Evolutionary conservation across 2,329 filamentous ascomycete genomes (phyloP).

Genomic region (Trichophyton verrucosum): DNA sequence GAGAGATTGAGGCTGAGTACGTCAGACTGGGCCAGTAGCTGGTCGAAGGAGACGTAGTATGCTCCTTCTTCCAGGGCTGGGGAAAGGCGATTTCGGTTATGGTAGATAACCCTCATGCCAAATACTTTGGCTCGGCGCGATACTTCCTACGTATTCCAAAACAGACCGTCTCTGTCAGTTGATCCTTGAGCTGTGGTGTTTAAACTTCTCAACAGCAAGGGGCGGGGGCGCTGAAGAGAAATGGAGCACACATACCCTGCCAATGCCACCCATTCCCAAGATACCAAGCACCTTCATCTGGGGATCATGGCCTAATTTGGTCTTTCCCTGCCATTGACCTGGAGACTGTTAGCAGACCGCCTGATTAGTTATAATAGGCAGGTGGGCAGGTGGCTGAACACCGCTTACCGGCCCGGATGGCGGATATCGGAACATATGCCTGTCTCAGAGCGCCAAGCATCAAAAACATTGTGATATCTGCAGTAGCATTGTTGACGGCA

Average conservation of each 20-base stretch:
- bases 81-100: conserved; percentile 33
- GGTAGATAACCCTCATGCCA: conserved; percentile 37
- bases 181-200: not conserved
- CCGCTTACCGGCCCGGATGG: conserved; percentile 29
- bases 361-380: not conserved
- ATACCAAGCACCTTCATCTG: conserved; percentile 36
- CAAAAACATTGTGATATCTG: conserved; percentile 36
- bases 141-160: conserved; percentile 28
- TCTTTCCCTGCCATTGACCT: conserved; percentile 33
- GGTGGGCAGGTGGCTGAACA: not conserved
- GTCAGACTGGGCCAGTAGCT: conserved; percentile 34
- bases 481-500: conserved; percentile 37
- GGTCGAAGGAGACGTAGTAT: conserved; percentile 35
- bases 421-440: conserved; percentile 30
- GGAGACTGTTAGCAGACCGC: not conserved
- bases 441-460: conserved; percentile 37
- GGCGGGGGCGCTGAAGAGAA: not conserved
- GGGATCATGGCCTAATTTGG: conserved; percentile 34
- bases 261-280: conserved; percentile 38
- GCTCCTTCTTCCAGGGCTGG: conserved; percentile 31
- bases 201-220: not conserved
- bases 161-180: conserved; percentile 1
- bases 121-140: conserved; percentile 34
- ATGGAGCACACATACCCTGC: conserved; percentile 24
- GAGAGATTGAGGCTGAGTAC: conserved; percentile 37